Base-by-base conservation (phyloP, 148 eudicot species). In the Heliosperma pusillum region DNA sequence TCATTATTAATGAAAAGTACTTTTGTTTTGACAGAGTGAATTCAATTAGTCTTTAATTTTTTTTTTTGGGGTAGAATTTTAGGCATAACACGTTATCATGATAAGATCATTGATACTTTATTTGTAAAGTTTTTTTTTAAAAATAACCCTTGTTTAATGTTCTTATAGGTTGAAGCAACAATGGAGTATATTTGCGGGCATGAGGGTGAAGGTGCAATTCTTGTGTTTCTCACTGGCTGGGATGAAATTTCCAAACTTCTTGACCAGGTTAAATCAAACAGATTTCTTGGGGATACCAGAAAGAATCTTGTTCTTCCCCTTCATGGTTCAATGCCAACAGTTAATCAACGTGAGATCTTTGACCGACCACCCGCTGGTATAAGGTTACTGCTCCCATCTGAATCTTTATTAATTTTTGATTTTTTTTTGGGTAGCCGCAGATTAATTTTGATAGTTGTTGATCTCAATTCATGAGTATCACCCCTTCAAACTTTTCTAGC, bases 141-240 rank as follows among this genome's bases (percentile, higher is more conserved):
- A 50, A 13, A 3, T 50, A 12, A 55, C 19, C 40, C 45, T 58
- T 58, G 27, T 58, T 76, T 57, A 20, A 70, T 71, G 30, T 63
- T 57, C 17, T 69, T 81, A 64, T 73, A 95, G 98, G 94, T 95
- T 78, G 97, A 95, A 73, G 86, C 97, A 81, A 82, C 97, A 27
- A 82, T 95, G 50, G 97, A 95, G 82, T 73, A 90, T 79, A 90
- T 92, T 44, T 95, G 97, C 80, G 88, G 93, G 75, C 80, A 87
- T 79, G 92, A 90, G 79, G 89, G 86, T 81, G 82, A 87, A 61
- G 98, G 98, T 62, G 98, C 98, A 68, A 80, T 95, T 74, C 93
- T 95, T 80, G 96, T 95, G 40, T 95, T 95, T 80, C 96, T 95
- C 69, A 88, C 98, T 65, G 98, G 98, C 29, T 95, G 98, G 98